These are phyloP conservation scores for Lolium rigidum DNA, from an alignment of 176 grass and related monocot species.

Conservation along the genomic window DNA sequence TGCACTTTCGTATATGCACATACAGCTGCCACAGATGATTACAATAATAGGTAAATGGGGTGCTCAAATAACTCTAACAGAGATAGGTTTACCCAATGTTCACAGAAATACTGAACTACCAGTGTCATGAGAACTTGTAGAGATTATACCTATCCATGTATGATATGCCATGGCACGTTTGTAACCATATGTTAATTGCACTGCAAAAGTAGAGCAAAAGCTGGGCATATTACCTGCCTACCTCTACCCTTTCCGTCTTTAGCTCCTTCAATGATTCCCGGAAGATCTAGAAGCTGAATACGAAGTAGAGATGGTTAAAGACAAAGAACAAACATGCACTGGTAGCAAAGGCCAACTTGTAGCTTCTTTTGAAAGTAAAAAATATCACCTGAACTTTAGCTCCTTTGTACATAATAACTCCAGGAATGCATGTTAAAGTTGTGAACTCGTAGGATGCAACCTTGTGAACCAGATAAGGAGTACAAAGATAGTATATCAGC, in stretches of 20 bases:
- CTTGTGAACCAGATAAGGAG: conserved; percentile 52
- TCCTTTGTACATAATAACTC: conserved; percentile 91
- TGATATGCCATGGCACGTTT: background rate
- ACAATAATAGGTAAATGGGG: background rate
- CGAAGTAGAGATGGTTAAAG: background rate
- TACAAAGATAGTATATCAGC: background rate
- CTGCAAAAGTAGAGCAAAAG: background rate
- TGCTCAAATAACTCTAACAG: background rate
- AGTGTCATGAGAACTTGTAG: background rate
- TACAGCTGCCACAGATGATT: background rate
- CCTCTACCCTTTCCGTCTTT: conserved; percentile 99
- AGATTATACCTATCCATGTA: background rate
- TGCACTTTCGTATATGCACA: background rate
- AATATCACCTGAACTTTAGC: conserved; percentile 88
- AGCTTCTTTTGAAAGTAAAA: background rate
- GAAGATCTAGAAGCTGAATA: conserved; percentile 90
- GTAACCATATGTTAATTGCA: too few species aligned
- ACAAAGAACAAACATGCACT: conserved; percentile 23
- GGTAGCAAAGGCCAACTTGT: background rate
- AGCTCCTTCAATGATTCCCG: conserved; percentile 98
- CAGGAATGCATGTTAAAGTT: conserved; percentile 94
- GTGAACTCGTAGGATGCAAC: conserved; percentile 97
- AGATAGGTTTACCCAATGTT: background rate
- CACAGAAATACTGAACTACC: conserved; percentile 4
- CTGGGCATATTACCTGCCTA: conserved; percentile 75